Base-by-base conservation (phyloP, 2,329 filamentous ascomycete genomes). In the Colletotrichum spaethianum region DNA sequence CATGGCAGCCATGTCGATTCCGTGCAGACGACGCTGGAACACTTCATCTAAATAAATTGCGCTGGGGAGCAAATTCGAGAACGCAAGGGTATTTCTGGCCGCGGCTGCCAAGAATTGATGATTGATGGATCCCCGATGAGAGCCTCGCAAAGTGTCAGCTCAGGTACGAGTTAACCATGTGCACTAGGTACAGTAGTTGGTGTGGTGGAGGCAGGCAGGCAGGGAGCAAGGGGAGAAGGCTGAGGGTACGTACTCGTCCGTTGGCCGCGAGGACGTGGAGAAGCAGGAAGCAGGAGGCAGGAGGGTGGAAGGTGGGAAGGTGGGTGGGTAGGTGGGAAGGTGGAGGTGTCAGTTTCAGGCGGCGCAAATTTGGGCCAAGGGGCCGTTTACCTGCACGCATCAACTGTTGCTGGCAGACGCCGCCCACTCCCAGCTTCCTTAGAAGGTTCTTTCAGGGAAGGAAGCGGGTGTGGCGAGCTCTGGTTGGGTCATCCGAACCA, bases 321-420 rank as follows among this genome's bases (percentile, higher is more conserved):
- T n/a, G n/a, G 33, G 62, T 60, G 62, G 62, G 20, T 8, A 9
- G 42, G 20, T 40, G 46, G 28, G 31, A 8, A 28, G 40, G 67
- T 69, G 60, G 67, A 65, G 67, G 31, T 36, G 23, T 28, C 55
- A n/a, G 69, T 72, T 72, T 72, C 65, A 72, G 65, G 69, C 64
- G 46, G 65, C 36, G 57, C 57, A 68, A 59, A 42, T 67, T 62
- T 36, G 56, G 56, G 48, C 60, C 60, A 28, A 48, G 31, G n/a
- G 36, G 31, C 44, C 14, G 31, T 44, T 38, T 16, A 16, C 42
- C 28, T 60, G 40, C 59, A 14, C 12, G 26, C 6, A 26, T 28
- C 42, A 53, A 42, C 36, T 63, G 14, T 52, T 23, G 40, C 26
- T 12, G 33, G 55, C 23, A 52, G 33, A 40, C 20, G 26, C 53